These are phyloP conservation scores for Macrophomina pseudophaseolina DNA, from an alignment of 2,329 filamentous ascomycete genomes.

Conservation along the genomic window DNA sequence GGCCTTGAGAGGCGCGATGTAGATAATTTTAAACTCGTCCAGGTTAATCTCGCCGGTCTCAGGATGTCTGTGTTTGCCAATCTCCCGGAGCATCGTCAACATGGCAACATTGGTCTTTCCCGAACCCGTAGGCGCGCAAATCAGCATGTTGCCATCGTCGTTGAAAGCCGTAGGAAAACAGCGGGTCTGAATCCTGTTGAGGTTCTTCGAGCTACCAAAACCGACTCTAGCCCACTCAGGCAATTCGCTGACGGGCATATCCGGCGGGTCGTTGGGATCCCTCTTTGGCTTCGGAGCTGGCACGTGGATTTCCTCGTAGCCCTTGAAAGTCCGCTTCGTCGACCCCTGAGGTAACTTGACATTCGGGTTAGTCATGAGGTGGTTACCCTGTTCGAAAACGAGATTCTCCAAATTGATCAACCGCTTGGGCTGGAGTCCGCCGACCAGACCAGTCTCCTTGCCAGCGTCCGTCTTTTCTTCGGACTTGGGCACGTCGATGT, in stretches of 20 bases:
- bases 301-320: constrained; percentile 98
- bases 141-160: constrained; percentile 95
- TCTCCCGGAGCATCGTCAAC: constrained; percentile 93
- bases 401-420: constrained; percentile 94
- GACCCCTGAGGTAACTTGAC: constrained; percentile 93
- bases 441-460: constrained; percentile 63
- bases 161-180: constrained; percentile 91
- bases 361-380: constrained; percentile 98
- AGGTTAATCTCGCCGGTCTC: constrained; percentile 92
- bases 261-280: constrained; percentile 74
- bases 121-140: constrained; percentile 95
- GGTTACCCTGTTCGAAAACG: constrained; percentile 96
- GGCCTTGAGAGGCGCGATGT: constrained; percentile 94
- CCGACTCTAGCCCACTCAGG: constrained; percentile 90
- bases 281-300: constrained; percentile 87
- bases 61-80: constrained; percentile 91
- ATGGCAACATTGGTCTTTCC: constrained; percentile 99
- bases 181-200: constrained; percentile 95
- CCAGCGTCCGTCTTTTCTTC: constrained; percentile 54
- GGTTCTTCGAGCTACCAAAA: constrained; percentile 82
- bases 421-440: constrained; percentile 83
- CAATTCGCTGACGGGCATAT: constrained; percentile 84
- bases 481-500: constrained; percentile 75
- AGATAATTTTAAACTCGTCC: constrained; percentile 97
- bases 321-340: constrained; percentile 94